Percentiles rank a stretch among this genome's conserved stretches.
Conservation (phyloP, 257 asterid genomes). For the Capsicum pubescens region DNA sequence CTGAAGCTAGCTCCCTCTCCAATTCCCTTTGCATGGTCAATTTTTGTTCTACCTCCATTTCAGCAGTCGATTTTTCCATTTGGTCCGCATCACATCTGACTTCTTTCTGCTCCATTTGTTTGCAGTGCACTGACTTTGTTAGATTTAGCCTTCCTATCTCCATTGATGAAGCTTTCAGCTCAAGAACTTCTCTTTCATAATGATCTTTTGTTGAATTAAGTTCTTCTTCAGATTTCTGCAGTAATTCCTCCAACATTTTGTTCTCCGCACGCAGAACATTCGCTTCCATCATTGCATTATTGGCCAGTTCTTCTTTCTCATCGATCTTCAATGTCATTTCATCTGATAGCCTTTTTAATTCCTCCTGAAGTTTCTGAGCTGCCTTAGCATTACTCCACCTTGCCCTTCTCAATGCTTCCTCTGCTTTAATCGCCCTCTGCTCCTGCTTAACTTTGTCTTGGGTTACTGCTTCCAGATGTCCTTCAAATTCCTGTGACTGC, state of each 20-base stretch:
- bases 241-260: conserved; percentile 60
- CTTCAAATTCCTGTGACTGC: conserved; percentile 60
- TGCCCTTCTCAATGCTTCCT: conserved; percentile 70
- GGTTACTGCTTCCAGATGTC: conserved; percentile 56
- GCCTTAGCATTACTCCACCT: conserved; percentile 55
- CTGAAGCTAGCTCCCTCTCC: conserved; percentile 53
- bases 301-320: conserved; percentile 66
- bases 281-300: conserved; percentile 60
- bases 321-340: conserved; percentile 66
- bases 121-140: neutral
- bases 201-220: conserved; percentile 48
- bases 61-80: conserved; percentile 36
- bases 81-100: conserved; percentile 31
- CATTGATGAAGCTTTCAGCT: conserved; percentile 20
- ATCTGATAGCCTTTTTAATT: conserved; percentile 61
- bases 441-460: conserved; percentile 66
- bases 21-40: conserved; percentile 58
- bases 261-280: conserved; percentile 59
- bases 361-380: conserved; percentile 69
- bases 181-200: conserved; percentile 47
- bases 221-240: conserved; percentile 61
- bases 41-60: conserved; percentile 41
- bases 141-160: conserved; percentile 33
- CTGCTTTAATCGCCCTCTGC: conserved; percentile 78
- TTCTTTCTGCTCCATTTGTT: conserved; percentile 15